Conservation (phyloP, 169 alveolate genomes). For the Plasmodium falciparum region DNA sequence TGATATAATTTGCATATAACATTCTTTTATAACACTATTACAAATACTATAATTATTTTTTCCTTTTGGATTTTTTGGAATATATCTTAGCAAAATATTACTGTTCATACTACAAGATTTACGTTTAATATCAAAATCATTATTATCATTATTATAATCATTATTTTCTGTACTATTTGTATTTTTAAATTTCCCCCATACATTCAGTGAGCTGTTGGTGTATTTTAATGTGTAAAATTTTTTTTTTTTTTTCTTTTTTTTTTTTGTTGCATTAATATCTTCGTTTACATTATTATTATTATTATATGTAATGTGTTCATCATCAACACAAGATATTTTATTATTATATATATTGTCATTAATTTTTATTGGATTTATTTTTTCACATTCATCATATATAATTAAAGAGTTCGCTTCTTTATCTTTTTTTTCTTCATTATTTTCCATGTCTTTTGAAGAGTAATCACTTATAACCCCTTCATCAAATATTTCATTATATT, state of each 20-base stretch:
- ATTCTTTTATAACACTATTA: constrained; percentile 28
- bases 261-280: not conserved
- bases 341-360: too few species aligned
- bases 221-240: not conserved
- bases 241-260: not conserved
- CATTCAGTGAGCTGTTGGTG: not conserved
- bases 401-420: not conserved
- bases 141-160: not conserved
- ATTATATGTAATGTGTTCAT: too few species aligned
- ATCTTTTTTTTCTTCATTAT: constrained; percentile 7
- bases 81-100: not conserved
- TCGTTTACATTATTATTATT: not conserved
- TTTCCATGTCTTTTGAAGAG: constrained; percentile 4
- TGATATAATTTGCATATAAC: constrained; percentile 31
- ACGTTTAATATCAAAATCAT: not conserved
- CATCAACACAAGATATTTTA: too few species aligned
- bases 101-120: constrained; percentile 13
- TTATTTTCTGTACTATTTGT: constrained; percentile 2
- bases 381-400: too few species aligned
- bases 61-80: not conserved
- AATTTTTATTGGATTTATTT: too few species aligned
- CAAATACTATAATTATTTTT: constrained; percentile 59
- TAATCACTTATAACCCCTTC: constrained; percentile 44
- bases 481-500: constrained; percentile 33
- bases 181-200: too few species aligned